Percentiles rank a stretch among this genome's conserved stretches.
These are phyloP conservation scores for Chimonanthus salicifolius DNA, from an alignment of 164 flowering plant genomes.

Conservation along the genomic window DNA sequence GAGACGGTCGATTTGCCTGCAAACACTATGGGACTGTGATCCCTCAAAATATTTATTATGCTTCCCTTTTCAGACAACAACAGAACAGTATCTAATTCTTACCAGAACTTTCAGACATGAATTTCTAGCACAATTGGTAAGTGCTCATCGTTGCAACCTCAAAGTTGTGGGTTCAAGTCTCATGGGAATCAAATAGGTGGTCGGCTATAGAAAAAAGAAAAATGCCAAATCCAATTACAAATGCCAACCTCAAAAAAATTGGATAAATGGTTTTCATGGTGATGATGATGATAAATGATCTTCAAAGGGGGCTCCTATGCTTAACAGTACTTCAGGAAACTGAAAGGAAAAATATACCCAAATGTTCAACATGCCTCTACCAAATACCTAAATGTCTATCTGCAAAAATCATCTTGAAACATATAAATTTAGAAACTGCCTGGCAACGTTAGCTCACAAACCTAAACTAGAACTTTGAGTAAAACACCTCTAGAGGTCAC, in stretches of 20 bases:
- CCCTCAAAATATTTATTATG: neutral
- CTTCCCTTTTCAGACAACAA: neutral
- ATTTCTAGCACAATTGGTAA: too few species aligned
- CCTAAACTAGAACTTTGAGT: neutral
- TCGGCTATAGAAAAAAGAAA: too few species aligned
- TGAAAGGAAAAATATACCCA: neutral
- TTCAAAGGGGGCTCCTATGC: neutral
- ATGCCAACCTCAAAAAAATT: too few species aligned
- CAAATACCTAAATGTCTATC: neutral
- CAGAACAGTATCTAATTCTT: neutral
- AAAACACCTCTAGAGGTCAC: neutral
- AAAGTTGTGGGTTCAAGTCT: too few species aligned
- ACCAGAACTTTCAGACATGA: neutral
- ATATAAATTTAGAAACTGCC: neutral
- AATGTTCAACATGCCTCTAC: neutral
- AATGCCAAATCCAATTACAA: too few species aligned
- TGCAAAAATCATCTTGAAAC: neutral
- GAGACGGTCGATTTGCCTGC: too few species aligned
- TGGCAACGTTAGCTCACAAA: neutral
- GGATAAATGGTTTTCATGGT: neutral
- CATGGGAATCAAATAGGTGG: too few species aligned
- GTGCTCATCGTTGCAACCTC: too few species aligned
- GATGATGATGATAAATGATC: too few species aligned
- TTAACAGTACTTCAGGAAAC: neutral
- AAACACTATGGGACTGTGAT: neutral